phyloP scores from a whole-genome alignment of 148 eudicot genomes.

The Chenopodium formosanum region DNA sequence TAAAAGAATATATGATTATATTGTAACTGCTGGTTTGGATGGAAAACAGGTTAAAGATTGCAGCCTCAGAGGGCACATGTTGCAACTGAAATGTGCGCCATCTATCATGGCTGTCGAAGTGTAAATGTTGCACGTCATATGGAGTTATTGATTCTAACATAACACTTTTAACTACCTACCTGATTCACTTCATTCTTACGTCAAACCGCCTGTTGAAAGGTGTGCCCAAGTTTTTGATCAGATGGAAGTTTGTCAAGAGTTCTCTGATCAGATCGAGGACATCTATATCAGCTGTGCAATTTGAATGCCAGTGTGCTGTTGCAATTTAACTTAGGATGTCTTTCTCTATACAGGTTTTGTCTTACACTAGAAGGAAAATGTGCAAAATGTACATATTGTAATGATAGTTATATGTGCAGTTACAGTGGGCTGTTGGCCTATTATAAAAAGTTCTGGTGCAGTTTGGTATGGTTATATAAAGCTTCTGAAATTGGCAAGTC shows the following conservation, averaged over 20 bases:
- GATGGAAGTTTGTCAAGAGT: not conserved
- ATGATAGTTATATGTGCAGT: conserved; percentile 15
- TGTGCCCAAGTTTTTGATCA: not conserved
- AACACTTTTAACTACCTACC: conserved; percentile 12
- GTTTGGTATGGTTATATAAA: not conserved
- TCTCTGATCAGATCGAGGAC: not conserved
- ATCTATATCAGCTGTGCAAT: conserved; percentile 8
- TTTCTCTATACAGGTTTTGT: conserved; percentile 12
- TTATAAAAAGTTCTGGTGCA: not conserved
- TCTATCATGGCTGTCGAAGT: conserved; percentile 32
- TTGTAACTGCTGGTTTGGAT: conserved; percentile 9
- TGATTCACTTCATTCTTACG: conserved; percentile 19
- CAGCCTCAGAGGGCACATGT: conserved; percentile 59
- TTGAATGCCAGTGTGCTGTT: conserved; percentile 15
- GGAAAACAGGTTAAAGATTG: conserved; percentile 61
- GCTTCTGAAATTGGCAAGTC: not conserved
- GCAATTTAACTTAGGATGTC: conserved; percentile 25
- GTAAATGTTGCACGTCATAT: conserved; percentile 29
- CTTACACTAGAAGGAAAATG: conserved; percentile 20
- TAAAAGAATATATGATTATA: not conserved
- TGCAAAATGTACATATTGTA: conserved; percentile 30
- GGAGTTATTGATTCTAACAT: conserved; percentile 26
- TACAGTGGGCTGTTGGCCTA: not conserved
- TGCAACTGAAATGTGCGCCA: conserved; percentile 45
- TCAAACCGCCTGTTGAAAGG: not conserved